Conservation (phyloP, 495 filamentous ascomycete species). For the Daldinia concentrica region DNA sequence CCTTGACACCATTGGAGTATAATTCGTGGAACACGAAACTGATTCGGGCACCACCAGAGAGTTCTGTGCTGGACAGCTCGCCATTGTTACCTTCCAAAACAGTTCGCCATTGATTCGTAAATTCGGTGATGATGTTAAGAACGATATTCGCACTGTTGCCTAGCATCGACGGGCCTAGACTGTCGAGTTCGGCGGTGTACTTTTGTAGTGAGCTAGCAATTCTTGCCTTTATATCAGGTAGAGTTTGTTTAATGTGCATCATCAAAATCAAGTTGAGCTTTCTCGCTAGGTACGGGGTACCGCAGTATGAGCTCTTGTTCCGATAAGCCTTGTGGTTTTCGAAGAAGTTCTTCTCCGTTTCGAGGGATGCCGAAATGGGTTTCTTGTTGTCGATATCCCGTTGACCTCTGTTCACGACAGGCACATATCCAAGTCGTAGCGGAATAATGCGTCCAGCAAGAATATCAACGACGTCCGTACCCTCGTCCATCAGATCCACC, state of each 20-base stretch:
- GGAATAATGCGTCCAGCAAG: slow-evolving; percentile 98
- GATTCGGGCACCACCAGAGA: slow-evolving; percentile 97
- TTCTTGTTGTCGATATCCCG: slow-evolving; percentile 98
- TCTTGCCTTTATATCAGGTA: slow-evolving; percentile 97
- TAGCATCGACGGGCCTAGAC: slow-evolving; percentile 92
- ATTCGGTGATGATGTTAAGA: slow-evolving; percentile 98
- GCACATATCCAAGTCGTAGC: slow-evolving; percentile 93
- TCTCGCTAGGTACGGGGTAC: slow-evolving; percentile 93
- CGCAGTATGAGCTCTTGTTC: slow-evolving; percentile 98
- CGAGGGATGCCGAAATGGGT: slow-evolving; percentile 89
- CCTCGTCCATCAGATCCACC: slow-evolving; percentile 99
- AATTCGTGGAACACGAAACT: slow-evolving; percentile 99
- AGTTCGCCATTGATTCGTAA: slow-evolving; percentile 95
- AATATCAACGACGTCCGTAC: slow-evolving; percentile 99
- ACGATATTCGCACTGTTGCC: slow-evolving; percentile 97
- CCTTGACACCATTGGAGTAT: slow-evolving; percentile 97
- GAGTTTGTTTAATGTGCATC: slow-evolving; percentile 99
- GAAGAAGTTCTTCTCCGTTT: slow-evolving; percentile 97
- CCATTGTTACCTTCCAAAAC: slow-evolving; percentile 96
- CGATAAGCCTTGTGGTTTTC: slow-evolving; percentile 98
- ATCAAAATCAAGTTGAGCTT: slow-evolving; percentile 99
- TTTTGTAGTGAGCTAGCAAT: slow-evolving; percentile 93
- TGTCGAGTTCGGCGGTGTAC: slow-evolving; percentile 81
- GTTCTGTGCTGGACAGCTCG: slow-evolving; percentile 90
- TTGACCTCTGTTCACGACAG: slow-evolving; percentile 99